phyloP scores from a whole-genome alignment of 371 early-diverging fungal genomes.

The Apophysomyces sp. region DNA sequence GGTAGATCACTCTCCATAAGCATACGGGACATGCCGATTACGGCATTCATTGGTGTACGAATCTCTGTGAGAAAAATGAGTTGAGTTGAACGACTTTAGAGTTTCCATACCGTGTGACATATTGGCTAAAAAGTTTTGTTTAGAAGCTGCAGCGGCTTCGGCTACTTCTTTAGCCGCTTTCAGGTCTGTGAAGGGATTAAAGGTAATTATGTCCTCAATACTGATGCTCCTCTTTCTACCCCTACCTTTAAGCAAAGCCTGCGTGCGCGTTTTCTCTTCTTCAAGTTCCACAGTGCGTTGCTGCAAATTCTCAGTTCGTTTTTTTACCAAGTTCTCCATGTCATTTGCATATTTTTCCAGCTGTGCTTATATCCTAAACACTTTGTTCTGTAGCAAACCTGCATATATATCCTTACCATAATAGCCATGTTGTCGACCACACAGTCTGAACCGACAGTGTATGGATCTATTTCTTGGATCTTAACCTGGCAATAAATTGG shows the following conservation, averaged over 20 bases:
- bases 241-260: slow-evolving; percentile 32
- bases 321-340: slow-evolving; percentile 50
- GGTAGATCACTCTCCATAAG: slow-evolving; percentile 42
- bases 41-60: slow-evolving; percentile 53
- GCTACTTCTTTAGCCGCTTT: slow-evolving; percentile 53
- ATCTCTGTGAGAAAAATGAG: slow-evolving; percentile 7
- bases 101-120: slow-evolving; percentile 43
- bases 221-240: not conserved
- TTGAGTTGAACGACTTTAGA: not conserved
- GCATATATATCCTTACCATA: slow-evolving; percentile 30
- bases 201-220: not conserved
- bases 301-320: slow-evolving; percentile 49
- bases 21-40: slow-evolving; percentile 48
- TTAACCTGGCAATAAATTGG: slow-evolving; percentile 9
- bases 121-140: slow-evolving; percentile 50
- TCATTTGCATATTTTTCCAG: slow-evolving; percentile 54
- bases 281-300: slow-evolving; percentile 50
- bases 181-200: slow-evolving; percentile 25
- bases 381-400: too few relatives aligned
- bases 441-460: slow-evolving; percentile 32
- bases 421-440: slow-evolving; percentile 54
- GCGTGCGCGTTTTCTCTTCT: slow-evolving; percentile 46
- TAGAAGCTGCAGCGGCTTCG: slow-evolving; percentile 52
- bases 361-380: too few relatives aligned
- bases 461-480: slow-evolving; percentile 47